Base-by-base conservation (phyloP, 1,284 basidiomycete species). In the Coniferiporia weirii region DNA sequence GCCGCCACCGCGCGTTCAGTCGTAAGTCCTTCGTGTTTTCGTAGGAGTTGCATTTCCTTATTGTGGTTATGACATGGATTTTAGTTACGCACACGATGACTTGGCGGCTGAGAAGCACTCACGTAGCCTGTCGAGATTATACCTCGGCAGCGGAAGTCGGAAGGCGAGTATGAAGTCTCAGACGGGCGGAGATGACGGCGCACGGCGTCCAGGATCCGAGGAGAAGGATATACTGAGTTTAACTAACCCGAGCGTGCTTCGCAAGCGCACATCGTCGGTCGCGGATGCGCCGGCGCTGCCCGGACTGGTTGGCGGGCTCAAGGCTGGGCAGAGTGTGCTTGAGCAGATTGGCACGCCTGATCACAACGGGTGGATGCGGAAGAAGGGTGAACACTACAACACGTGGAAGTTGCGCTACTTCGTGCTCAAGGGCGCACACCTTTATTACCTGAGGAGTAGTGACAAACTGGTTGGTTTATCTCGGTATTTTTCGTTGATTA, bases 331-430 rank as follows among this genome's bases (percentile, higher is more conserved):
- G 73, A 89, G 80, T 64, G 89, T 95, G 43, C 71, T 96, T 52
- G 85, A 91, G 62, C 91, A 95, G 73, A 95, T 98, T 64, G 94
- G 95, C 13, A 82, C 81, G 45, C 85, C 93, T 13, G 95, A 98
- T 73, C 85, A 91, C 70, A 77, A 81, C 22, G 95, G 97, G 8
- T 98, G 93, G 89, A 89, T 99, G 85, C 83, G 91, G 71, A 99
- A 99, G 81, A 93, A 88, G 74, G 92, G 93, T 17, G 96, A 98
- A 57, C 79, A 89, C 61, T 98, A 98, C 74, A 94, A 93, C 68
- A 81, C 82, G 13, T 99, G 96, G 97, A 98, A 98, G 76, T 71
- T 82, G 66, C 79, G 96, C 51, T 99, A 92, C 75, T 92, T 97
- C 66, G 85, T 97, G n/a, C 83, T 99, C 69, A 97, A 98, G 73